Evolutionary conservation across 192 early-diverging fungal genomes (phyloP).

Genomic region (Coemansia asiatica): DNA sequence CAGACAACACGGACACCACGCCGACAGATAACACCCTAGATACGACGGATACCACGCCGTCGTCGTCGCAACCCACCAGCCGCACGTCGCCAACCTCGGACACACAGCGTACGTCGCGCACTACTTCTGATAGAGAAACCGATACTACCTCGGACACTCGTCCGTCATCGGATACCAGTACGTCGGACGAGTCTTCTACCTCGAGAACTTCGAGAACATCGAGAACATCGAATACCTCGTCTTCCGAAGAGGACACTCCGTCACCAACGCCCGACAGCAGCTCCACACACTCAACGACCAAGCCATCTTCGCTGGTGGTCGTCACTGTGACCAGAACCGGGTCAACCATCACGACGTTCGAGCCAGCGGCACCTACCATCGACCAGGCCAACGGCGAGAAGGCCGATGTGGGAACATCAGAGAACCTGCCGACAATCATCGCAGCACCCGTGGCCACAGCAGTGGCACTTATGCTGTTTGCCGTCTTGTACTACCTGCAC

Average conservation of each 20-base stretch:
- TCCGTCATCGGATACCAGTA: not conserved
- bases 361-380: constrained; percentile 34
- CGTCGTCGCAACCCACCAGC: constrained; percentile 8
- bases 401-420: constrained; percentile 41
- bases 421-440: constrained; percentile 44
- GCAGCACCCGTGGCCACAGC: constrained; percentile 36
- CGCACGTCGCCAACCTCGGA: constrained; percentile 2
- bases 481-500: constrained; percentile 41
- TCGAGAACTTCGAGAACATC: not conserved
- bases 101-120: not conserved
- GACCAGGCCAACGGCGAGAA: constrained; percentile 48
- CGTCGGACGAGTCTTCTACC: not conserved
- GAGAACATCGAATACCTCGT: not conserved
- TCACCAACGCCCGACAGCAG: not conserved
- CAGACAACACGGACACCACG: not conserved
- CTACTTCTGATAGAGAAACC: not conserved
- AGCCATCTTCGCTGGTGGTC: constrained; percentile 16
- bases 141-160: not conserved
- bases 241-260: not conserved
- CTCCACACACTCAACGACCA: not conserved
- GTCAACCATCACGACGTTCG: constrained; percentile 23
- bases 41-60: not conserved
- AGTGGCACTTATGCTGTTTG: constrained; percentile 32
- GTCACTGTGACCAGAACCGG: constrained; percentile 43
- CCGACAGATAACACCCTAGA: not conserved